phyloP scores from a whole-genome alignment of 306 rosid species.

The Nissolia schottii region DNA sequence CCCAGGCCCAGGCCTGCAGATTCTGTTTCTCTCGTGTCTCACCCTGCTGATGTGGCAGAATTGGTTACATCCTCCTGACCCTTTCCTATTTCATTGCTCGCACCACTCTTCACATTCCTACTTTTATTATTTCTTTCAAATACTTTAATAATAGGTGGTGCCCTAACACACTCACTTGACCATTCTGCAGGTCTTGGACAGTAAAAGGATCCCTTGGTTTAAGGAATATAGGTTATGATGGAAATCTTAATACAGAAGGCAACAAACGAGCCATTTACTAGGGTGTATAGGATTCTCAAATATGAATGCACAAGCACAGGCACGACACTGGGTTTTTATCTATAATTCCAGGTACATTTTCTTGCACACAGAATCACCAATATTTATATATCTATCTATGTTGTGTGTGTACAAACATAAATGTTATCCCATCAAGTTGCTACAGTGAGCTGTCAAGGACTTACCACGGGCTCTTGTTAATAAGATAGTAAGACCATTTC shows the following conservation, averaged over 20 bases:
- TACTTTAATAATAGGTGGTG: not conserved
- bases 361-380: not conserved
- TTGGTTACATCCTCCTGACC: too few species aligned
- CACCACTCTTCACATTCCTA: not conserved
- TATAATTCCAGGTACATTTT: not conserved
- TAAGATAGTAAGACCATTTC: constrained; percentile 86
- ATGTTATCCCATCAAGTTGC: not conserved
- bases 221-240: not conserved
- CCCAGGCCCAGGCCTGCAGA: too few species aligned
- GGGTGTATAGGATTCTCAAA: not conserved
- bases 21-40: too few species aligned
- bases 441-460: constrained; percentile 23
- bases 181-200: not conserved
- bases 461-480: constrained; percentile 87
- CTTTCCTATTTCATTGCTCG: too few species aligned
- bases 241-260: not conserved
- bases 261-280: constrained; percentile 4
- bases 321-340: not conserved
- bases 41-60: too few species aligned
- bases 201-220: not conserved
- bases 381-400: not conserved
- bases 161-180: not conserved
- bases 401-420: not conserved
- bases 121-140: too few species aligned
- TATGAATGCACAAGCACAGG: not conserved